Evolutionary conservation across 2,329 filamentous ascomycete species (phyloP).

Genomic region (Whalleya microplaca): DNA sequence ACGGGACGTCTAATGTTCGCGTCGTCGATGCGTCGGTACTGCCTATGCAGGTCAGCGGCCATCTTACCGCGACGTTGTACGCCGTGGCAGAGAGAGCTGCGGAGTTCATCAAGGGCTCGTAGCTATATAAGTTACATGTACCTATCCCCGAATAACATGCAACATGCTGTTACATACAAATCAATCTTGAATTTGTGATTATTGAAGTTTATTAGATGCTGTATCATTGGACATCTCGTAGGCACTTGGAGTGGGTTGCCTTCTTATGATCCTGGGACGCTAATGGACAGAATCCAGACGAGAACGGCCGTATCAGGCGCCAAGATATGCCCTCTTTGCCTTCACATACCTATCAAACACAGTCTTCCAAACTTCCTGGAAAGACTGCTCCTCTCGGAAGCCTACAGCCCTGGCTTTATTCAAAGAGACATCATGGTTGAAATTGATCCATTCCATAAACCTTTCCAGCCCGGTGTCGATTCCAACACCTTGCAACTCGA

Average conservation of each 20-base stretch:
- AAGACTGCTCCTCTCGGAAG: background rate
- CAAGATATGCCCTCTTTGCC: background rate
- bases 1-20: slow-evolving; percentile 53
- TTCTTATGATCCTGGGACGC: too few relatives aligned
- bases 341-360: background rate
- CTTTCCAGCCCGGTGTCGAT: background rate
- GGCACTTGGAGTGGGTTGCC: too few relatives aligned
- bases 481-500: background rate
- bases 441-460: background rate
- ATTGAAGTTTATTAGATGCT: too few relatives aligned
- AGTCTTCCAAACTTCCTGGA: background rate
- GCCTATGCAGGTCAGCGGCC: slow-evolving; percentile 52
- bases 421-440: background rate
- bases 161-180: background rate
- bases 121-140: background rate
- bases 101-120: slow-evolving; percentile 33
- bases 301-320: background rate
- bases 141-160: background rate
- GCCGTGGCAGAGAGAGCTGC: slow-evolving; percentile 54
- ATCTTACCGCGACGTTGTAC: slow-evolving; percentile 57
- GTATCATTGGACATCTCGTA: too few relatives aligned
- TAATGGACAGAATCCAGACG: too few relatives aligned
- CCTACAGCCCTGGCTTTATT: background rate
- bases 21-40: slow-evolving; percentile 54
- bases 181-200: too few relatives aligned